Percentiles rank a stretch among this genome's conserved stretches.
phyloP scores from a whole-genome alignment of 2,329 filamentous ascomycete species.

The Ophiostoma montium region DNA sequence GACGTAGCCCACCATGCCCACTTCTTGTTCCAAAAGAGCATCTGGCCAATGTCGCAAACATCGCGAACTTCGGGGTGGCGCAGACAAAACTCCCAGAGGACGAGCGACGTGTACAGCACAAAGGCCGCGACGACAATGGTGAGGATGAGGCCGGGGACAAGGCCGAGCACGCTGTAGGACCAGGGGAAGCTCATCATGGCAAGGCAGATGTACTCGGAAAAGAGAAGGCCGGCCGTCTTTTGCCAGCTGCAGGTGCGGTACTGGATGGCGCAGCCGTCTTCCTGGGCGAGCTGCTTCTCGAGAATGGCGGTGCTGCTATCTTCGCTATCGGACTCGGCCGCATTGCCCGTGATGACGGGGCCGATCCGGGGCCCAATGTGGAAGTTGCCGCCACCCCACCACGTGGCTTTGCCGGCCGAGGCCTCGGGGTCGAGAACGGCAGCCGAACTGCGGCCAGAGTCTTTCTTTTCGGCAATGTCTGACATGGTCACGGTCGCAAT shows the following conservation, averaged over 20 bases:
- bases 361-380: constrained; percentile 38
- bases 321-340: constrained; percentile 26
- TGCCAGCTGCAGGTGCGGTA: constrained; percentile 91
- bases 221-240: constrained; percentile 82
- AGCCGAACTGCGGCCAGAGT: background rate
- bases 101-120: constrained; percentile 60
- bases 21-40: constrained; percentile 75
- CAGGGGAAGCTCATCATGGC: constrained; percentile 92
- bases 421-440: constrained; percentile 3
- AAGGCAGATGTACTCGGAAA: constrained; percentile 91
- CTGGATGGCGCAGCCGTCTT: constrained; percentile 67
- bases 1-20: constrained; percentile 59
- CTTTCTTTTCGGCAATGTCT: constrained; percentile 4
- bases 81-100: constrained; percentile 71
- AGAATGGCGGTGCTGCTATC: constrained; percentile 35
- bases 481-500: constrained; percentile 11
- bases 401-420: constrained; percentile 20
- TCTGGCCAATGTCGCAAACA: constrained; percentile 90
- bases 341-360: constrained; percentile 25
- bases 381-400: constrained; percentile 26
- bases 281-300: constrained; percentile 58
- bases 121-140: constrained; percentile 64
- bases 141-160: constrained; percentile 75
- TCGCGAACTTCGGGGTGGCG: constrained; percentile 83
- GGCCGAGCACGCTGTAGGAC: constrained; percentile 75